phyloP scores from a whole-genome alignment of 371 early-diverging fungal species.

The Mucor mucedo region DNA sequence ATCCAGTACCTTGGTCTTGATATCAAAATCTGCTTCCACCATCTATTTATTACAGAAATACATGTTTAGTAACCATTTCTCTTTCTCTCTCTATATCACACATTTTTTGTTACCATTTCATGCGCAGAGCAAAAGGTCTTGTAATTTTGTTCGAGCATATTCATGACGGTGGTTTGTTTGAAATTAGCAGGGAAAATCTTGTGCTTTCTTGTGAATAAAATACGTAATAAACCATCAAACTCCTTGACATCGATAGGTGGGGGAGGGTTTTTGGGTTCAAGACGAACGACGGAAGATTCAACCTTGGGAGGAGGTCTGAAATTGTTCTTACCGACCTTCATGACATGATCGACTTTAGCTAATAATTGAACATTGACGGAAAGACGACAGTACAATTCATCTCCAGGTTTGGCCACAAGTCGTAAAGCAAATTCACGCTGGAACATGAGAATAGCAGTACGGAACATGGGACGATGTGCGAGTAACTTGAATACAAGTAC shows the following conservation, averaged over 20 bases:
- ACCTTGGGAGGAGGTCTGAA: constrained; percentile 99
- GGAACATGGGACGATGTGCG: constrained; percentile 90
- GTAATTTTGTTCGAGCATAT: constrained; percentile 94
- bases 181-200: constrained; percentile 92
- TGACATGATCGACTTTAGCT: constrained; percentile 95
- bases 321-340: constrained; percentile 98
- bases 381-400: constrained; percentile 93
- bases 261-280: constrained; percentile 94
- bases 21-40: constrained; percentile 83
- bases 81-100: not conserved
- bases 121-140: constrained; percentile 86
- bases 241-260: constrained; percentile 96
- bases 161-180: constrained; percentile 83
- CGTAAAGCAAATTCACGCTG: constrained; percentile 99
- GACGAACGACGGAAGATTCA: constrained; percentile 95
- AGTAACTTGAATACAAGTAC: constrained; percentile 97
- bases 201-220: constrained; percentile 96
- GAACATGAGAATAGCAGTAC: constrained; percentile 98
- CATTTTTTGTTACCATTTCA: constrained; percentile 53
- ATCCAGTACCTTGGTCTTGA: constrained; percentile 73
- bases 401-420: constrained; percentile 96
- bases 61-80: not conserved
- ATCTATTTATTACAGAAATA: constrained; percentile 52
- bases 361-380: constrained; percentile 98
- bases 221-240: constrained; percentile 97